A percentile compares a stretch with the other conserved stretches of the same genome.
Conservation (phyloP, 148 eudicot genomes). For the Vaccinium macrocarpon region DNA sequence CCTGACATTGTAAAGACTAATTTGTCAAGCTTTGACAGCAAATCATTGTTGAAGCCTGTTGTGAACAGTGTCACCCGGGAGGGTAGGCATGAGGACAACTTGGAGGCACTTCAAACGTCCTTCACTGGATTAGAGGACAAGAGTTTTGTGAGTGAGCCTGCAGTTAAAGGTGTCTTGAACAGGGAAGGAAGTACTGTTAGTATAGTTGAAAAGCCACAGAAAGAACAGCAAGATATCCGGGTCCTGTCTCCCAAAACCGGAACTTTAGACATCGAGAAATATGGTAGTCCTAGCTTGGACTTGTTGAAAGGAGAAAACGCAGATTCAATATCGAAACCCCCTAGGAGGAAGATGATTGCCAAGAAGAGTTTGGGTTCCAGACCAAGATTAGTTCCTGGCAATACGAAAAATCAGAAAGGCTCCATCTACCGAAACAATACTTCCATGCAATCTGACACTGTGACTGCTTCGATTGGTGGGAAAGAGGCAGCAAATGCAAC, state of each 20-base stretch:
- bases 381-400: constrained; percentile 37
- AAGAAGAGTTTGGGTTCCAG: constrained; percentile 62
- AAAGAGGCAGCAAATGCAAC: constrained; percentile 12
- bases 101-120: constrained; percentile 14
- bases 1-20: constrained; percentile 18
- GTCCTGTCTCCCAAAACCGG: constrained; percentile 26
- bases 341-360: constrained; percentile 44
- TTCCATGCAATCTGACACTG: constrained; percentile 27
- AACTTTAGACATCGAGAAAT: constrained; percentile 28
- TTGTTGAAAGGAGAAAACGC: constrained; percentile 27
- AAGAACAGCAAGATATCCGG: constrained; percentile 25
- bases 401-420: constrained; percentile 36
- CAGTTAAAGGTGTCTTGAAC: constrained; percentile 14
- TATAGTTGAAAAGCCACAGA: constrained; percentile 24
- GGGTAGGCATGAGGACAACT: constrained; percentile 16
- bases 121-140: constrained; percentile 10
- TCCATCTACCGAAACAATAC: constrained; percentile 23
- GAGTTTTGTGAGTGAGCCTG: constrained; percentile 12
- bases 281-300: constrained; percentile 24
- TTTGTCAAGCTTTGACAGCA: constrained; percentile 19
- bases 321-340: constrained; percentile 35
- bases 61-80: constrained; percentile 22
- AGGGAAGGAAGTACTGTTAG: background rate
- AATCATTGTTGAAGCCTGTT: constrained; percentile 14
- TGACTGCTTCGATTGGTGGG: constrained; percentile 19